Conservation (phyloP, 257 asterid genomes). For the Voacanga thouarsii region DNA sequence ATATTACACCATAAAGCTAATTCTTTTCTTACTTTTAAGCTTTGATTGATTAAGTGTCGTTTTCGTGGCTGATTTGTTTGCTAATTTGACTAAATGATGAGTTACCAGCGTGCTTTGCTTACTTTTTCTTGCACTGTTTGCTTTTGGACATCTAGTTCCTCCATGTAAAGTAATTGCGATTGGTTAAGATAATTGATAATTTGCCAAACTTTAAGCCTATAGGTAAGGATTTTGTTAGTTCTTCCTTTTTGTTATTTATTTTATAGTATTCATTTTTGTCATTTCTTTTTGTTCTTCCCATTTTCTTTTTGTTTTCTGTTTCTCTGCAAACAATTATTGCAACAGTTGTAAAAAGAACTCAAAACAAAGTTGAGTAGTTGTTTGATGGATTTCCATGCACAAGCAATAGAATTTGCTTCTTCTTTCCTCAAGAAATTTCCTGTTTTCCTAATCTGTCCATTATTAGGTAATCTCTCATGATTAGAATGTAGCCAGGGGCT, state of each 20-base stretch:
- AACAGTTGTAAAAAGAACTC: not conserved
- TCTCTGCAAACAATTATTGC: not conserved
- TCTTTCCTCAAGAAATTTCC: not conserved
- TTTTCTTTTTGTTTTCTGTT: constrained; percentile 4
- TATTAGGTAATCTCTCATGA: not conserved
- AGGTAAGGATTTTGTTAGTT: constrained; percentile 26
- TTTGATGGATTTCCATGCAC: constrained; percentile 11
- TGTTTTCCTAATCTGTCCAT: not conserved
- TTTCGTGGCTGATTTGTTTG: constrained; percentile 31
- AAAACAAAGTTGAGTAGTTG: not conserved
- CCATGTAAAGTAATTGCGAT: constrained; percentile 42
- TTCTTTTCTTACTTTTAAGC: constrained; percentile 19
- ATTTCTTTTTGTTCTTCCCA: not conserved
- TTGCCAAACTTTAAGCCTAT: constrained; percentile 41
- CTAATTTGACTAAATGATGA: constrained; percentile 71
- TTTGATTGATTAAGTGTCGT: constrained; percentile 40
- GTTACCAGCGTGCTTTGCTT: constrained; percentile 32
- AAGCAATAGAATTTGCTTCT: not conserved
- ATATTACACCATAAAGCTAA: constrained; percentile 7
- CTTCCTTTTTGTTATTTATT: constrained; percentile 13
- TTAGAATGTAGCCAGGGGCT: too few species aligned
- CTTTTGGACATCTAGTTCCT: constrained; percentile 43
- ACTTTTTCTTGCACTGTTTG: constrained; percentile 39
- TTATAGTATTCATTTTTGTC: not conserved
- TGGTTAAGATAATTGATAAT: constrained; percentile 47